Percentiles rank a stretch among this genome's conserved stretches.
phyloP scores from a whole-genome alignment of 2,329 filamentous ascomycete genomes.

The Cordyceps tenuipes region DNA sequence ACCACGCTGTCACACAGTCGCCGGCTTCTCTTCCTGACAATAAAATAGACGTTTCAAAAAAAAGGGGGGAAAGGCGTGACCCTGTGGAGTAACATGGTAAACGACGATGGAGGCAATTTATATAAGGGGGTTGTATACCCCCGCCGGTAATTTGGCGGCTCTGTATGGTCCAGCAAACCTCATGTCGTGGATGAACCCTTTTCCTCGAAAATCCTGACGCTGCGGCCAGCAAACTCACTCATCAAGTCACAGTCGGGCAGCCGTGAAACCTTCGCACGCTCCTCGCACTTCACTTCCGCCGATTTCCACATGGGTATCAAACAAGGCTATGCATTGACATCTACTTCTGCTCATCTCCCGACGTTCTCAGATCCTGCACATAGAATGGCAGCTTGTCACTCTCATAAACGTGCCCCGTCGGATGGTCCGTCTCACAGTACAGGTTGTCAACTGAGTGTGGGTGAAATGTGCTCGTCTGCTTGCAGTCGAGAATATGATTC shows the following conservation, averaged over 20 bases:
- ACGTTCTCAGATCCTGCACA: constrained; percentile 42
- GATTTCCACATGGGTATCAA: constrained; percentile 1
- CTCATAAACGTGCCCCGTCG: constrained; percentile 62
- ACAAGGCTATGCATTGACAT: neutral
- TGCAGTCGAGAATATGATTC: constrained; percentile 74
- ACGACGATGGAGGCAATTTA: too few species aligned
- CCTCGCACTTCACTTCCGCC: neutral
- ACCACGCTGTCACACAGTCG: too few species aligned
- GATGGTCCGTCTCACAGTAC: constrained; percentile 65
- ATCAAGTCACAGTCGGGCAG: neutral
- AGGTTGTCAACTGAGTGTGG: constrained; percentile 59
- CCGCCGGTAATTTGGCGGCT: too few species aligned
- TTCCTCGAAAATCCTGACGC: too few species aligned
- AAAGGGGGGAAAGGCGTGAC: too few species aligned
- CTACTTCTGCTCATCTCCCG: neutral
- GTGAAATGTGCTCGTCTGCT: constrained; percentile 74
- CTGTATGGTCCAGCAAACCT: too few species aligned
- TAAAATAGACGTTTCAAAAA: too few species aligned
- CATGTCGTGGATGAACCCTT: too few species aligned
- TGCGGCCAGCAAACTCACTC: too few species aligned
- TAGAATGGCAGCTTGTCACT: constrained; percentile 55
- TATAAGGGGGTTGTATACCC: too few species aligned
- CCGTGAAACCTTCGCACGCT: neutral
- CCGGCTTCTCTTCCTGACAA: too few species aligned
- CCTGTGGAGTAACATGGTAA: too few species aligned